These are phyloP conservation scores for Agaricus sinodeliciosus DNA, from an alignment of 768 basidiomycete genomes.

Conservation along the genomic window DNA sequence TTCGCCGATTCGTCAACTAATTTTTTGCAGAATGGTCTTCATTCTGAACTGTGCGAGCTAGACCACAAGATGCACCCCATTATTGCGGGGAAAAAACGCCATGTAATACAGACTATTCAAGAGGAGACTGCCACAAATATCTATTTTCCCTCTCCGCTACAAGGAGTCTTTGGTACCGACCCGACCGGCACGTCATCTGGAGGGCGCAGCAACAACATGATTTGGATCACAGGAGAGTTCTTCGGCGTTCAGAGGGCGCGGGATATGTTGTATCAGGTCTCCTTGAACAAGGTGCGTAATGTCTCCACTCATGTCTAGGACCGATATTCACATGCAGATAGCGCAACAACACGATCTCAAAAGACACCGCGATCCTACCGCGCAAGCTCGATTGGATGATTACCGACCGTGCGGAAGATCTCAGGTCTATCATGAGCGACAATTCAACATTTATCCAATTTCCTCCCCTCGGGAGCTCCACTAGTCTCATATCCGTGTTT, in stretches of 20 bases:
- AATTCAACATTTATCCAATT: conserved; percentile 95
- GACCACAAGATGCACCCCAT: conserved; percentile 93
- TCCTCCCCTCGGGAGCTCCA: conserved; percentile 86
- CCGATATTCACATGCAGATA: conserved; percentile 22
- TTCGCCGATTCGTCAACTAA: conserved; percentile 12
- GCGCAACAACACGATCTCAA: conserved; percentile 85
- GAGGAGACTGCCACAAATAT: conserved; percentile 98
- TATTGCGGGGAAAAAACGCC: conserved; percentile 84
- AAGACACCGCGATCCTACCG: conserved; percentile 91
- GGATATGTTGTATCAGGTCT: conserved; percentile 90
- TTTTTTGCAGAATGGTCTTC: conserved; percentile 69
- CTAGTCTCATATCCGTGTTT: conserved; percentile 88
- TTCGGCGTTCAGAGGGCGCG: conserved; percentile 92
- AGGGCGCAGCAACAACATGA: conserved; percentile 62
- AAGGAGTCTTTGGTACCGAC: conserved; percentile 76
- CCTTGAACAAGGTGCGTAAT: conserved; percentile 69
- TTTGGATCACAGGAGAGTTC: conserved; percentile 98
- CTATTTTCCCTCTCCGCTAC: conserved; percentile 87
- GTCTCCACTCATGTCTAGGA: conserved; percentile 3
- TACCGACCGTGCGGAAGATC: conserved; percentile 90
- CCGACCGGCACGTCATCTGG: conserved; percentile 31
- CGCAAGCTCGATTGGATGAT: conserved; percentile 99
- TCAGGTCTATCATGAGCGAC: conserved; percentile 90
- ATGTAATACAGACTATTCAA: conserved; percentile 83
- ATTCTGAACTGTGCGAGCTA: conserved; percentile 87